These are phyloP conservation scores for Oldenlandia corymbosa DNA, from an alignment of 257 asterid genomes.

Conservation along the genomic window DNA sequence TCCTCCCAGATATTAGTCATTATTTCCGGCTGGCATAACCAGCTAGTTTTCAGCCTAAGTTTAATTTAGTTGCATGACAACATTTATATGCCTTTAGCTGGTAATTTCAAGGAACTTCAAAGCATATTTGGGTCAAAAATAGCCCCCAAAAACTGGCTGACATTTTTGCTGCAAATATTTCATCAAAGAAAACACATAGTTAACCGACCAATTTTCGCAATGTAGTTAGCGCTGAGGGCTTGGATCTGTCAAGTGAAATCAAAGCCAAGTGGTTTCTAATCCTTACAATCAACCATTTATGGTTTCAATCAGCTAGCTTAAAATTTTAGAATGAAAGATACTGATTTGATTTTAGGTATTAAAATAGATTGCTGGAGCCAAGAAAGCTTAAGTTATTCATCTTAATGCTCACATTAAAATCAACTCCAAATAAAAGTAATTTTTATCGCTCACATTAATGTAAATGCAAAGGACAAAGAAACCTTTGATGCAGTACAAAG, in stretches of 20 bases:
- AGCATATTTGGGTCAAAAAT: too few relatives aligned
- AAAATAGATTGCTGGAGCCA: neutral
- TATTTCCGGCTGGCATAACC: neutral
- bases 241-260: neutral
- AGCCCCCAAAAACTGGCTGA: too few relatives aligned
- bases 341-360: neutral
- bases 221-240: neutral
- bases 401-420: neutral
- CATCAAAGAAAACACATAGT: neutral
- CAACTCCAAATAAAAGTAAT: too few relatives aligned
- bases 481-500: conserved; percentile 63
- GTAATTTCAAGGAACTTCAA: too few relatives aligned
- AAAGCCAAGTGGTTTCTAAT: neutral
- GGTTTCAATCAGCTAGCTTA: neutral
- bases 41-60: neutral
- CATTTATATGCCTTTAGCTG: neutral
- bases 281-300: neutral
- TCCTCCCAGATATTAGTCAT: neutral
- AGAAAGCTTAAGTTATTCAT: neutral
- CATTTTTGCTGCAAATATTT: neutral
- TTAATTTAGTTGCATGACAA: neutral
- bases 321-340: neutral
- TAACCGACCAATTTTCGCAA: neutral
- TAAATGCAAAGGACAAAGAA: conserved; percentile 4
- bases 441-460: neutral